Base-by-base conservation (phyloP, 371 early-diverging fungal genomes). In the Circinella umbellata region DNA sequence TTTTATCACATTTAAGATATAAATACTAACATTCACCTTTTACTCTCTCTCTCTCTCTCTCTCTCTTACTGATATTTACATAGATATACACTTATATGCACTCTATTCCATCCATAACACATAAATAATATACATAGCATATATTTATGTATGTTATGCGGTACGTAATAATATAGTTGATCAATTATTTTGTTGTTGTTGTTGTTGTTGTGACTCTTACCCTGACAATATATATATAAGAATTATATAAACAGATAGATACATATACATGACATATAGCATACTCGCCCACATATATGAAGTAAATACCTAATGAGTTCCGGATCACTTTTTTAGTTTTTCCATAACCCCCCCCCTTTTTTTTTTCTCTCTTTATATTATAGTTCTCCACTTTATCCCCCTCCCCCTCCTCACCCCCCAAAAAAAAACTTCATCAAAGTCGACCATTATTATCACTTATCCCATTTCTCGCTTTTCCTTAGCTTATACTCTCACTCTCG, bases 221-320 rank as follows among this genome's bases (percentile, higher is more conserved):
- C 51, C 53, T 61, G 48, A 48, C 49, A 14, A 67, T 57, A 49
- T 37, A 63, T 69, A 69, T 27, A 37, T 64, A 53, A 42, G 61
- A 55, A 64, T 57, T 66, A 42, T 10, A 60, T 27, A 60, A 4
- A 34, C 38, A 34, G 53, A 51, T 55, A 70, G 20, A 39, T 35
- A 49, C 46, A 35, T 35, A n/a, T 17, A 37, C 53, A 54, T 36
- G 39, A 20, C 27, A 61, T 34, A 65, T 65, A 65, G 51, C 61
- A 68, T 42, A 68, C 67, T 49, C n/a, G 61, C 60, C 68, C 49
- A 68, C 68, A 68, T 68, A 68, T 47, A 68, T 68, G 66, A 65
- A 51, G 66, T 65, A 20, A 53, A 63, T 59, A 66, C 59, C 48
- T 49, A 47, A 27, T 27, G 37, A 51, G 54, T 18, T 54, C 54